These are phyloP conservation scores for Aspergillus cavernicola DNA, from an alignment of 495 filamentous ascomycete genomes.

Conservation along the genomic window DNA sequence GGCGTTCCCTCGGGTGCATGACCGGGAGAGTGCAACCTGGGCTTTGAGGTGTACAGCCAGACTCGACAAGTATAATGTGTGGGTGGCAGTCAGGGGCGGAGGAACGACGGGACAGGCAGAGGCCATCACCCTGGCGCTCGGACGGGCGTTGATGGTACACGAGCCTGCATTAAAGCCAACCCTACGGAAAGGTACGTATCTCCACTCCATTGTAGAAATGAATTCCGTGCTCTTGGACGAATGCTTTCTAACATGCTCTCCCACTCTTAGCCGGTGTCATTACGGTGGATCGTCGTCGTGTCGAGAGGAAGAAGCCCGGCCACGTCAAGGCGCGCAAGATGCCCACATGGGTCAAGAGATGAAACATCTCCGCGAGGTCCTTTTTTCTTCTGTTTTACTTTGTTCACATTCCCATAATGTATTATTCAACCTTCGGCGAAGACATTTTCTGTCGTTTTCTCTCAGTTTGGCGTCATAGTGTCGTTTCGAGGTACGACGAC, in stretches of 20 bases:
- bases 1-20: slow-evolving; percentile 82
- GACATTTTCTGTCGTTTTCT: slow-evolving; percentile 17
- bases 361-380: slow-evolving; percentile 20
- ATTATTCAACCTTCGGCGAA: slow-evolving; percentile 24
- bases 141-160: slow-evolving; percentile 81
- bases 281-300: slow-evolving; percentile 84
- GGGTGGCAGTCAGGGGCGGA: slow-evolving; percentile 76
- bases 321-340: slow-evolving; percentile 95
- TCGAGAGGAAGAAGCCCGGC: slow-evolving; percentile 98
- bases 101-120: slow-evolving; percentile 95
- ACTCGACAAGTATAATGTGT: slow-evolving; percentile 96
- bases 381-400: slow-evolving; percentile 10
- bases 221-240: neutral
- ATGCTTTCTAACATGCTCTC: slow-evolving; percentile 14
- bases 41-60: slow-evolving; percentile 76
- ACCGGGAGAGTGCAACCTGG: slow-evolving; percentile 93
- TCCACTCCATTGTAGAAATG: neutral
- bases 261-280: slow-evolving; percentile 72
- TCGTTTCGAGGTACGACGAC: slow-evolving; percentile 20
- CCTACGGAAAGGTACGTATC: slow-evolving; percentile 76
- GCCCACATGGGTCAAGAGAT: slow-evolving; percentile 93
- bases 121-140: slow-evolving; percentile 87
- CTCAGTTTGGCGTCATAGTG: slow-evolving; percentile 16
- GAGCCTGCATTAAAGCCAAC: slow-evolving; percentile 87
- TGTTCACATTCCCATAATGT: slow-evolving; percentile 21